Base-by-base conservation (phyloP, 768 basidiomycete species). In the Cystofilobasidium bisporidii region DNA sequence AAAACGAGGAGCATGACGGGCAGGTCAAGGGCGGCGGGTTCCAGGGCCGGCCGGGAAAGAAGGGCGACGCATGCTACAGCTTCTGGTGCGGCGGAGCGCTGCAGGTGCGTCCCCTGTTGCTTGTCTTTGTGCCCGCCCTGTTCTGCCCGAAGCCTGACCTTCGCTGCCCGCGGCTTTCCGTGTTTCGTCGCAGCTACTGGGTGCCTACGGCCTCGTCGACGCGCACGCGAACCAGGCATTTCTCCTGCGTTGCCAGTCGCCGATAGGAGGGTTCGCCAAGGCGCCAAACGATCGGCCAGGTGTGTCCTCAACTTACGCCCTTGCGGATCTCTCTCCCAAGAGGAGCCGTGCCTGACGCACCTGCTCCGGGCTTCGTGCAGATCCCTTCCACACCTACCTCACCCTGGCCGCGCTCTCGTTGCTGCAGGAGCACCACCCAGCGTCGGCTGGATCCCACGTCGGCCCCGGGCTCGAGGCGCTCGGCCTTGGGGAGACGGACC, bases 331-430 rank as follows among this genome's bases (percentile, higher is more conserved):
- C n/a, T n/a, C n/a, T n/a, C n/a, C n/a, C n/a, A n/a, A n/a, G n/a
- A n/a, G n/a, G n/a, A n/a, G n/a, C n/a, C n/a, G n/a, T n/a, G n/a
- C n/a, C n/a, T n/a, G n/a, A n/a, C n/a, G n/a, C n/a, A n/a, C n/a
- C n/a, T n/a, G n/a, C n/a, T n/a, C n/a, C n/a, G n/a, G n/a, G n/a
- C n/a, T n/a, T 48, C 28, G 28, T 53, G 11, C 28, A 87, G 94
- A 99, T 79, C 91, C 94, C 0, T 94, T 91, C 74, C 94, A 99
- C 73, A 96, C 93, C 0, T 98, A 97, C 75, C 80, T 97, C 36
- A 85, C 89, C 2, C 78, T 96, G 41, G 92, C 94, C 0, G 86
- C 89, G 0, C 73, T 93, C 24, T 81, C 89, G 1, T 81, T 93
- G 73, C 84, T 76, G 82, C n/a, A 28, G 15, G 24, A 40, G 26